Conservation (phyloP, 192 early-diverging fungal genomes). For the Entomortierella parvispora region DNA sequence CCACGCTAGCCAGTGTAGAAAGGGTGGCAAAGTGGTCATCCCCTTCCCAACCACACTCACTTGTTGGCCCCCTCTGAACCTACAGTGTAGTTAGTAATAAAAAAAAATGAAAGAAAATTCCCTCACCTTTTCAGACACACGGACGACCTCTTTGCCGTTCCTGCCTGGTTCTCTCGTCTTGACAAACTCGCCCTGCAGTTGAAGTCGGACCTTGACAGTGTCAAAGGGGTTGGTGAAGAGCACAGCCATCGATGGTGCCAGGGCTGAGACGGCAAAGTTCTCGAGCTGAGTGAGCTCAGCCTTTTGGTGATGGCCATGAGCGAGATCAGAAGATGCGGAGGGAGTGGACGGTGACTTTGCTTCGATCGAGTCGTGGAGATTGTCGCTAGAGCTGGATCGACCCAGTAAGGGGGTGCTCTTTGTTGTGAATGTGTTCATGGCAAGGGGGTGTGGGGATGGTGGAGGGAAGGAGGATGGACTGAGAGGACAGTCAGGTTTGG, state of each 20-base stretch:
- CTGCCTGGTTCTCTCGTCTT: conserved; percentile 47
- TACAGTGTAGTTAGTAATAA: too few relatives aligned
- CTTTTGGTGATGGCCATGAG: conserved; percentile 10
- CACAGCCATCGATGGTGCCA: conserved; percentile 74
- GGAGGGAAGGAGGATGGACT: not conserved
- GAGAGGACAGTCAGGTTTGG: not conserved
- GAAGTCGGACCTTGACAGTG: conserved; percentile 79
- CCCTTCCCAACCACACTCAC: too few relatives aligned
- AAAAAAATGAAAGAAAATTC: conserved; percentile 2
- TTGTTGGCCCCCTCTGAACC: too few relatives aligned
- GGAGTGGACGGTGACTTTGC: not conserved
- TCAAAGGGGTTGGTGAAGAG: conserved; percentile 84
- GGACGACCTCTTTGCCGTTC: conserved; percentile 49
- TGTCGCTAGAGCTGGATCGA: conserved; percentile 23
- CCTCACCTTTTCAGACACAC: conserved; percentile 54
- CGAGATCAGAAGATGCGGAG: not conserved
- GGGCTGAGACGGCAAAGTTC: conserved; percentile 69
- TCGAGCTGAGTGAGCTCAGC: conserved; percentile 57
- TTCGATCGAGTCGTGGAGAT: conserved; percentile 9
- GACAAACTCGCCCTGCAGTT: conserved; percentile 71
- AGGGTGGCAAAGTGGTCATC: too few relatives aligned
- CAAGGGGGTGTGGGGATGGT: not conserved
- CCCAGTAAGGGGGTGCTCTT: conserved; percentile 48
- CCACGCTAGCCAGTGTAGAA: too few relatives aligned
- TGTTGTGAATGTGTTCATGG: conserved; percentile 52